Conservation (phyloP, 1,139 yeast genomes). For the Candida frijolesensis region DNA sequence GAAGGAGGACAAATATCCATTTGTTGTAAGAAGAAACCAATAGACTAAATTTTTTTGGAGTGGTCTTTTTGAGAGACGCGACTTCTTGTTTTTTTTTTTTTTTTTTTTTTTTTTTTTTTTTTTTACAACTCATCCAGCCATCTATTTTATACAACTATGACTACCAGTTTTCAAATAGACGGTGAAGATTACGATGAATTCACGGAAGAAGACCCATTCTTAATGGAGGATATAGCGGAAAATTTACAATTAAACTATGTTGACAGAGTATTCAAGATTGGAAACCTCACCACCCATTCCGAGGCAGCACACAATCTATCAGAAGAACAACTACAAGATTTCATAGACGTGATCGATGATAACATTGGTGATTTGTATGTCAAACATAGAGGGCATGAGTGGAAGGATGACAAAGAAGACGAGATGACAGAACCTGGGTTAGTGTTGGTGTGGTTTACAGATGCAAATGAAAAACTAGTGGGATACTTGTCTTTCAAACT, state of each 20-base stretch:
- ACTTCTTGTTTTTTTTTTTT: not conserved
- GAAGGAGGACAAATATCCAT: not conserved
- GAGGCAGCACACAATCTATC: slow-evolving; percentile 6
- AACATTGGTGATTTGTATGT: slow-evolving; percentile 36
- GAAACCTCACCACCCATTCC: slow-evolving; percentile 1
- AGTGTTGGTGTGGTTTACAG: slow-evolving; percentile 35
- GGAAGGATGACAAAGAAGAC: slow-evolving; percentile 44
- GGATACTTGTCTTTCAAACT: slow-evolving; percentile 49
- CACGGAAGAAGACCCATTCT: slow-evolving; percentile 17
- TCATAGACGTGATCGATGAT: slow-evolving; percentile 28
- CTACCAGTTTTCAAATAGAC: slow-evolving; percentile 11
- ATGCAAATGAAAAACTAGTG: slow-evolving; percentile 22
- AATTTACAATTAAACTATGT: slow-evolving; percentile 7
- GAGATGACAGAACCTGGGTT: slow-evolving; percentile 53
- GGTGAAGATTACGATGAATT: slow-evolving; percentile 16
- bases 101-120: not conserved
- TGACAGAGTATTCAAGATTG: slow-evolving; percentile 2
- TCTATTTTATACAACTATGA: slow-evolving; percentile 5
- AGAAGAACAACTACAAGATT: slow-evolving; percentile 17
- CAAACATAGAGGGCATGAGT: slow-evolving; percentile 36
- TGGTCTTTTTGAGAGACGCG: slow-evolving; percentile 1
- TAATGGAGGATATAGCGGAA: slow-evolving; percentile 17
- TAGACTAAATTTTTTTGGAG: not conserved
- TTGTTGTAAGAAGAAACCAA: not conserved
- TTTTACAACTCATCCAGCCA: not conserved